Evolutionary conservation across 1,284 basidiomycete genomes (phyloP), one percentile per base, ranked within the genome.

Genomic region (Inonotus hispidus): DNA sequence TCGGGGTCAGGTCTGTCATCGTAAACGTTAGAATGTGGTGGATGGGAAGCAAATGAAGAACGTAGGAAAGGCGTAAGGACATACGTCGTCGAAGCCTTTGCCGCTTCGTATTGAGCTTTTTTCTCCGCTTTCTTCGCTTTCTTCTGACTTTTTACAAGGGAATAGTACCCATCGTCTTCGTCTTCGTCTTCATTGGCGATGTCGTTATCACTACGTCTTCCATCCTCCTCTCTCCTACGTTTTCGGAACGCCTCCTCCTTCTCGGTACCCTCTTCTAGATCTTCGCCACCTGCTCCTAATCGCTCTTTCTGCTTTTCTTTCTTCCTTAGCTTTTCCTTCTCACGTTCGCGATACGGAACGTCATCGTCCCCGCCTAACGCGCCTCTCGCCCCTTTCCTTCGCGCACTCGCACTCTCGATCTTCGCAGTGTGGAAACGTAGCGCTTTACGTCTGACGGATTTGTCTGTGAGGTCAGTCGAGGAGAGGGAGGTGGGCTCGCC

Each of bases 401-500:
- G 78, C 11, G 87, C 84, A 61, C 83, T 81, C 13, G 87, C 77
- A 66, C 84, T 87, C 72, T 93, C 92, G 64, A 92, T 90, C 69
- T 85, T 86, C 52, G 91, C 84, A 0, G 89, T 89, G 69, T 96
- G 86, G 85, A 98, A 98, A 35, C 89, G 87, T 23, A 98, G 80
- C 8, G 90, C 82, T 70, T 86, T 85, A 66, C 86, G 88, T 61
- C 88, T 84, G 5, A 87, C 85, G 41, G 78, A 82, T 73, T 97
- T 97, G 75, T 97, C 95, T 10, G 79, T 81, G 4, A 84, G 81
- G 67, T 97, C 95, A 14, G 83, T 82, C 25, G 81, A 74, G 59
- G 83, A 79, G 19, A 98, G 81, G 11, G 82, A 73, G 1, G 82
- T 84, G 8, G 84, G 79, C 70, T 98, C 95, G 59, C 93, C 91